These are phyloP conservation scores for Gossypium davidsonii DNA, from an alignment of 441 rosid species.

Conservation along the genomic window DNA sequence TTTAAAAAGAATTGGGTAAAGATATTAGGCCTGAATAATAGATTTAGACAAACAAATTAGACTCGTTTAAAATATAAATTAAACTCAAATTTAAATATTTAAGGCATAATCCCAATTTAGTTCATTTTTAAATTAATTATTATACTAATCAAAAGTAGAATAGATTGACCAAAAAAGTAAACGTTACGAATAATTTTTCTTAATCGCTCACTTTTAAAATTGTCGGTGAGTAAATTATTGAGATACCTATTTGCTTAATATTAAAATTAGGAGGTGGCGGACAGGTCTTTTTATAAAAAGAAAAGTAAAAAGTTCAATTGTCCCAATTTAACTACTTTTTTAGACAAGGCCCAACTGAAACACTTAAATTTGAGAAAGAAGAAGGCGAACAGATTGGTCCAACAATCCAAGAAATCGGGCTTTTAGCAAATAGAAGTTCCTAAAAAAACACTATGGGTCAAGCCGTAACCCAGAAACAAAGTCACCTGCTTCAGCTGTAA, in stretches of 20 bases:
- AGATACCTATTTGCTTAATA: too few species aligned
- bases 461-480: not conserved
- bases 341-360: not conserved
- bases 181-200: not conserved
- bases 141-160: too few species aligned
- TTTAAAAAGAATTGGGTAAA: too few species aligned
- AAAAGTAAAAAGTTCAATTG: too few species aligned
- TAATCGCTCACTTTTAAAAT: not conserved
- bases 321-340: not conserved
- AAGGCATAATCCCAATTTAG: rapidly evolving
- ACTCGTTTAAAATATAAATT: rapidly evolving
- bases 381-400: not conserved
- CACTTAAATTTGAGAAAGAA: not conserved
- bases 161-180: not conserved
- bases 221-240: not conserved
- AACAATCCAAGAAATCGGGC: not conserved
- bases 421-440: not conserved
- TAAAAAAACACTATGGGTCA: not conserved
- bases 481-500: not conserved
- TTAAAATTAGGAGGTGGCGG: too few species aligned
- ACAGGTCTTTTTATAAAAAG: not conserved
- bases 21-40: too few species aligned
- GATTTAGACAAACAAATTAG: too few species aligned
- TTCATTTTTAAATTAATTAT: too few species aligned
- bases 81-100: too few species aligned